Base-by-base conservation (phyloP, 768 basidiomycete genomes). In the Collybiopsis luxurians region DNA sequence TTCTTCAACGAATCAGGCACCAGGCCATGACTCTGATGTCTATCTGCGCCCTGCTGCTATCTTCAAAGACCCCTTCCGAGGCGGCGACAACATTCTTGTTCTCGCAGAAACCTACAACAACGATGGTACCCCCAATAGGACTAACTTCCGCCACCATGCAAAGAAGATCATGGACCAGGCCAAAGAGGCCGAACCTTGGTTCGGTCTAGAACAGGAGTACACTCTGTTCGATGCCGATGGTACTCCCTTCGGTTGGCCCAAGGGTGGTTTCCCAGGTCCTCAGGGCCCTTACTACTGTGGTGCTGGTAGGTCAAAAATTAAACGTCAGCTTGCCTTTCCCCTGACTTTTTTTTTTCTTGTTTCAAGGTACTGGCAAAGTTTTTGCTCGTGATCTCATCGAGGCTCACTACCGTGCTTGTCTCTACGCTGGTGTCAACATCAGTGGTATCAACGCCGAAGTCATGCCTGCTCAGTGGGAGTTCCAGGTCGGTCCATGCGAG, bases 391-490 rank as follows among this genome's bases (percentile, higher is more conserved):
- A 99, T 76, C 84, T 98, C 67, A 90, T 99, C 67, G 97, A 99
- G 78, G 97, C 97, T 36, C 97, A 99, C 79, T 98, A 98, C 79
- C 92, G 95, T 61, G 92, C 92, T 57, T 97, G 95, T 72, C 84
- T 96, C 53, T 95, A 96, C 70, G 76, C 95, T 55, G 95, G 95
- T 63, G 83, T 99, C 76, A 95, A 94, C 79, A 98, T 98, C 77
- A 94, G 92, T 63, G 97, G 97, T 69, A 98, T 99, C 79, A 99
- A 98, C 72, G 96, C 96, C 59, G 97, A 98, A 76, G 96, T 98
- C 60, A 98, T 98, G 96, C 96, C 97, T 15, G 87, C 95, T 55
- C 97, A 99, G 73, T 99, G 97, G 97, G 97, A 99, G 78, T 99
- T 96, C 90, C 97, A 99, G 75, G 94, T 99, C 64, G 96, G 97